These are phyloP conservation scores for Alternaria solani DNA, from an alignment of 2,329 filamentous ascomycete species.

Conservation along the genomic window DNA sequence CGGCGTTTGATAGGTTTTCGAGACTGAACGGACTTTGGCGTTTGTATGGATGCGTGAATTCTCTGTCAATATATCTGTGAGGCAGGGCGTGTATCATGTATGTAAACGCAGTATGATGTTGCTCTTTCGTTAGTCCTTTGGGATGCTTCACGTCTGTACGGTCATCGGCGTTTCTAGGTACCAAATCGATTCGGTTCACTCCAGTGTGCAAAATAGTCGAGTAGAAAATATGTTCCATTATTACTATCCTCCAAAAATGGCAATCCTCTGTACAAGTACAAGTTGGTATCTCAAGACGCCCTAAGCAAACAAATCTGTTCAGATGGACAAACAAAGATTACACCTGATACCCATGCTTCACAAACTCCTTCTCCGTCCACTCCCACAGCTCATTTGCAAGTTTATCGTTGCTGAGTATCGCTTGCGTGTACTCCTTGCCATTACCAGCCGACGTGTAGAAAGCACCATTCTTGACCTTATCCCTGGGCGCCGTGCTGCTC, in stretches of 20 bases:
- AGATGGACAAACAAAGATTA: neutral
- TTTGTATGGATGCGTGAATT: neutral
- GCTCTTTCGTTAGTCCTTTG: neutral
- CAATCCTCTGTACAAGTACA: neutral
- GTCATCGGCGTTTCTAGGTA: neutral
- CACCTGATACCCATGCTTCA: conserved; percentile 4
- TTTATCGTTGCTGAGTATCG: conserved; percentile 15
- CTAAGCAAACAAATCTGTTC: neutral
- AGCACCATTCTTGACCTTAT: conserved; percentile 44
- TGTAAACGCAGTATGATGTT: neutral
- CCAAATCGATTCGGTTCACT: neutral
- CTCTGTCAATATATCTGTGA: neutral
- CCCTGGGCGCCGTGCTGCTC: conserved; percentile 53
- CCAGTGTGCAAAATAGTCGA: neutral
- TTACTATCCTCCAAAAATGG: neutral
- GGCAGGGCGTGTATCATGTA: neutral
- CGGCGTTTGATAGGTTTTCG: neutral
- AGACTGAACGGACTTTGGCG: neutral
- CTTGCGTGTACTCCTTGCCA: conserved; percentile 2
- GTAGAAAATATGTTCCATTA: neutral
- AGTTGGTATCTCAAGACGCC: neutral
- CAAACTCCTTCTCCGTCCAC: conserved; percentile 33
- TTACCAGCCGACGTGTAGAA: conserved; percentile 53
- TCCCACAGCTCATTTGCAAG: conserved; percentile 30
- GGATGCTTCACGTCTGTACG: neutral